A percentile compares a stretch with the other conserved stretches of the same genome.
Evolutionary conservation across 257 asterid species (phyloP).

Genomic region (Lithospermum erythrorhizon): DNA sequence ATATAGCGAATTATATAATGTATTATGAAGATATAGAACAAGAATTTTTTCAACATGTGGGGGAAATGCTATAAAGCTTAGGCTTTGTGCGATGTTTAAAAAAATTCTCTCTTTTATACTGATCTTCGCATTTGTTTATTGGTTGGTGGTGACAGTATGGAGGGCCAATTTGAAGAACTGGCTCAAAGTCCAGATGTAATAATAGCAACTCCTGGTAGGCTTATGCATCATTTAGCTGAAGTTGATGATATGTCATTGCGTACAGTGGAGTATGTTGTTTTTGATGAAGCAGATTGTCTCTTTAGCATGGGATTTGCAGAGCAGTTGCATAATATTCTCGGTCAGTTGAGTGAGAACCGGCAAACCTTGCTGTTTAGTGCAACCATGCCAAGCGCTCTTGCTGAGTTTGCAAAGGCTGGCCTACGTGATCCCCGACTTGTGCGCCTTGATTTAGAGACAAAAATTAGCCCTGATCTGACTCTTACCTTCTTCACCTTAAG

Average conservation of each 20-base stretch:
- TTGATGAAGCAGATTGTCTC: slow-evolving; percentile 93
- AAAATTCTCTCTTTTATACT: slow-evolving; percentile 20
- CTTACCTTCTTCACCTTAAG: slow-evolving; percentile 72
- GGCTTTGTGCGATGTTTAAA: neutral
- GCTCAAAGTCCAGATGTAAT: slow-evolving; percentile 85
- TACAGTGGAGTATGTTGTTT: slow-evolving; percentile 82
- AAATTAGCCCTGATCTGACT: slow-evolving; percentile 80
- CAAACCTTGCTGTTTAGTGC: slow-evolving; percentile 95
- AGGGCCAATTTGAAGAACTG: slow-evolving; percentile 88
- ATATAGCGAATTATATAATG: no score
- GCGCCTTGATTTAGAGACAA: slow-evolving; percentile 88
- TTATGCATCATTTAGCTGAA: slow-evolving; percentile 89
- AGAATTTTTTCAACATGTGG: neutral
- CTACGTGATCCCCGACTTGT: slow-evolving; percentile 89
- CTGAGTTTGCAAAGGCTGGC: slow-evolving; percentile 97
- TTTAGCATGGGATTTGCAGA: slow-evolving; percentile 93
- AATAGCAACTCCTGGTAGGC: slow-evolving; percentile 94
- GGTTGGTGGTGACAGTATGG: slow-evolving; percentile 99
- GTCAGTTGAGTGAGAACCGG: slow-evolving; percentile 68
- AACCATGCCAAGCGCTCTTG: slow-evolving; percentile 89
- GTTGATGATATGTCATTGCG: slow-evolving; percentile 91
- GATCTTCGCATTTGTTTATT: slow-evolving; percentile 80
- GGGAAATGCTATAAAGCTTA: neutral
- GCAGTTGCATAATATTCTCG: slow-evolving; percentile 70
- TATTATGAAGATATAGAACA: neutral